phyloP scores from a whole-genome alignment of 768 basidiomycete species.

The Agrocybe pediades region DNA sequence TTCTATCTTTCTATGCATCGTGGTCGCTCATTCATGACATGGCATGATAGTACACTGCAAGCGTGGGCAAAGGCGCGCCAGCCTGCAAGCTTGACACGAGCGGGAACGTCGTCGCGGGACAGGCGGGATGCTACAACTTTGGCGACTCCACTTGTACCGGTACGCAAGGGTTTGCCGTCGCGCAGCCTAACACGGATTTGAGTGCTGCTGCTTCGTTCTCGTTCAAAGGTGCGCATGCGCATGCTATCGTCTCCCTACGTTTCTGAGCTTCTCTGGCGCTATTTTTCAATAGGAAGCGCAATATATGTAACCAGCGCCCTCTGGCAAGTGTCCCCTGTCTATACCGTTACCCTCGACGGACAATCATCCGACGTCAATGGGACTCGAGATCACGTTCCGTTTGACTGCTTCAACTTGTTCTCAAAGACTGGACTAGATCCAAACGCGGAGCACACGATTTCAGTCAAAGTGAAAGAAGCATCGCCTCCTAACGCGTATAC shows the following conservation, averaged over 20 bases:
- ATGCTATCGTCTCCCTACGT: not conserved
- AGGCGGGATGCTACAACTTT: conserved; percentile 15
- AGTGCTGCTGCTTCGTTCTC: conserved; percentile 14
- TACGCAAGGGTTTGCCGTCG: conserved; percentile 10
- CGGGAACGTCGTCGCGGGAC: conserved; percentile 4
- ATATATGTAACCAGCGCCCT: conserved; percentile 10
- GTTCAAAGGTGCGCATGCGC: conserved; percentile 9
- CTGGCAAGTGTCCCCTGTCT: conserved; percentile 7
- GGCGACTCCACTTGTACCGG: conserved; percentile 6
- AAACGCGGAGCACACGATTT: conserved; percentile 9
- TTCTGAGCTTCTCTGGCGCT: not conserved
- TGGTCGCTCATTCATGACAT: not conserved
- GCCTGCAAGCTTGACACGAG: conserved; percentile 8
- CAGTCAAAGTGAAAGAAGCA: conserved; percentile 5
- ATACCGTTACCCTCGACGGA: conserved; percentile 13
- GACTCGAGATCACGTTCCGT: not conserved
- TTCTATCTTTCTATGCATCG: not conserved
- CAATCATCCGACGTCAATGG: conserved; percentile 10
- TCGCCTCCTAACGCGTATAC: conserved; percentile 11
- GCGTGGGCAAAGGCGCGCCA: conserved; percentile 1
- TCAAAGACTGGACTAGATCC: conserved; percentile 9
- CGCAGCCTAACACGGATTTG: conserved; percentile 2
- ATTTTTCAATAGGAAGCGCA: conserved; percentile 3
- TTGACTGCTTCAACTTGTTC: conserved; percentile 6
- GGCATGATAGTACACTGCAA: conserved; percentile 2